Conservation (phyloP, 2,329 filamentous ascomycete genomes). For the Calonectria fujianensis region DNA sequence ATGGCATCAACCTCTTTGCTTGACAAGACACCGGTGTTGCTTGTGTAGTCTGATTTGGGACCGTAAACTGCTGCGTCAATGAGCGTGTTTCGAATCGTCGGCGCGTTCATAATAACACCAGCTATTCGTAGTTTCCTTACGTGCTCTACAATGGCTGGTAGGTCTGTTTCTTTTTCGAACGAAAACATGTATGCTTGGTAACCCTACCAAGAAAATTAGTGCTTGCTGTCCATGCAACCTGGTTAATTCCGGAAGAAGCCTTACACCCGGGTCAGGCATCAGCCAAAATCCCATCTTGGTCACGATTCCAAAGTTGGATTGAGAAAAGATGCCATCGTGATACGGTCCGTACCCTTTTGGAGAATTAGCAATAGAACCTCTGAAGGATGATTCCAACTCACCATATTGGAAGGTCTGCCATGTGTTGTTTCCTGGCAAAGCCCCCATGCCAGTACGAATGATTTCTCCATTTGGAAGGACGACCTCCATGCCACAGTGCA, state of each 20-base stretch:
- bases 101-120: conserved; percentile 33
- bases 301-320: conserved; percentile 38
- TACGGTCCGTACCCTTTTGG: conserved; percentile 33
- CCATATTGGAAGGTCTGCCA: conserved; percentile 40
- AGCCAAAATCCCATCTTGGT: conserved; percentile 39
- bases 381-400: background rate
- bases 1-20: conserved; percentile 29
- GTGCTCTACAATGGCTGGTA: conserved; percentile 31
- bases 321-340: conserved; percentile 35
- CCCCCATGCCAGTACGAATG: conserved; percentile 39
- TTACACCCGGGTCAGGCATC: conserved; percentile 35
- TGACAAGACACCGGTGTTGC: background rate
- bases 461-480: conserved; percentile 37
- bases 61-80: conserved; percentile 36
- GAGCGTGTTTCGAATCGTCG: conserved; percentile 33
- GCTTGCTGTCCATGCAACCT: too few species aligned
- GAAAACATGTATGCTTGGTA: conserved; percentile 39
- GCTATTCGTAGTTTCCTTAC: conserved; percentile 29
- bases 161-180: conserved; percentile 27
- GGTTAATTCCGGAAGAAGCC: background rate
- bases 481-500: conserved; percentile 40
- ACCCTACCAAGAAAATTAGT: background rate
- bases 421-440: conserved; percentile 39
- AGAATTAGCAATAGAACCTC: background rate
- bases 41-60: conserved; percentile 24